Evolutionary conservation across 176 grass and related monocot genomes (phyloP).

Genomic region (Hsuehochloa calcarea): DNA sequence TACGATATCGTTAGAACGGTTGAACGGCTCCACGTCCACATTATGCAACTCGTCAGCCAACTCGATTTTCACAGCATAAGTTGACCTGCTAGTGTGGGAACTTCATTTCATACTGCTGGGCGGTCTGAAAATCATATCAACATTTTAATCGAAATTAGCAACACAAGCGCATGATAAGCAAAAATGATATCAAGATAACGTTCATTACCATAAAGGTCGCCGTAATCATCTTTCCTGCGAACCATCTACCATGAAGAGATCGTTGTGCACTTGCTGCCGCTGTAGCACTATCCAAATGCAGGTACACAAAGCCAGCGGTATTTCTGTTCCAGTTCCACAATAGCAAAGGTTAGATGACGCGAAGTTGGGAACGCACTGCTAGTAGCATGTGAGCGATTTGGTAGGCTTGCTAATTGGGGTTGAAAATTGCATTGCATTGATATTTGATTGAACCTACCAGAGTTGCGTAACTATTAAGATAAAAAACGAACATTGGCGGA

Average conservation of each 20-base stretch:
- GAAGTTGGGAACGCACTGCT: neutral
- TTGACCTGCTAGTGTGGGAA: conserved; percentile 48
- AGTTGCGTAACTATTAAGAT: neutral
- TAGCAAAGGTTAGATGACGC: neutral
- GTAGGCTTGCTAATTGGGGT: neutral
- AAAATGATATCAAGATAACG: neutral
- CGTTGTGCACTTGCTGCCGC: conserved; percentile 64
- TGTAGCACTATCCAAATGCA: conserved; percentile 61
- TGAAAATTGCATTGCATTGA: neutral
- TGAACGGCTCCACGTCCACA: neutral
- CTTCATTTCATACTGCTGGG: conserved; percentile 68
- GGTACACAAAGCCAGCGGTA: conserved; percentile 80
- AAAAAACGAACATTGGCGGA: neutral
- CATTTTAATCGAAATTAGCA: neutral
- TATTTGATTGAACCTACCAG: neutral
- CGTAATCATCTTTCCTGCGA: conserved; percentile 97
- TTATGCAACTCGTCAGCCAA: neutral
- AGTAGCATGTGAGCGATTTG: neutral
- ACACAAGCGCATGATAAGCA: neutral
- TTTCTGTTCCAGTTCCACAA: conserved; percentile 61
- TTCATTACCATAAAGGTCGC: conserved; percentile 77
- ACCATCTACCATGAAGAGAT: conserved; percentile 91
- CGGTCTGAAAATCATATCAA: conserved; percentile 38
- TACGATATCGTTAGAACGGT: neutral
- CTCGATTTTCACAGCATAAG: neutral